Evolutionary conservation across 257 asterid genomes (phyloP), one percentile per base, ranked within the genome.

Genomic region (Scutellaria barbata): DNA sequence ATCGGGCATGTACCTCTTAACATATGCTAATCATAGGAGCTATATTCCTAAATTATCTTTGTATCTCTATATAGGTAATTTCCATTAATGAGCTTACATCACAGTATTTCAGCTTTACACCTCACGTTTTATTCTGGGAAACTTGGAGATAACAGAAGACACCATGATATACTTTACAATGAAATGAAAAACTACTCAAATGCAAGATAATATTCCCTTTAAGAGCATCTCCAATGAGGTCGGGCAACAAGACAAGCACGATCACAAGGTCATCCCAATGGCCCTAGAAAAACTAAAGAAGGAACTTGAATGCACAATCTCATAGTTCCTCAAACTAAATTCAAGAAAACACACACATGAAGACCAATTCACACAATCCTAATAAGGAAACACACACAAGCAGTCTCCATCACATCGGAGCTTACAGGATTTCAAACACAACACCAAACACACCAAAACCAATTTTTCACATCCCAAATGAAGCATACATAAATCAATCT

Each of bases 201-300:
- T 39, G 42, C 16, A 33, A 59, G 25, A 69, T 7, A 20, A 18
- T 7, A 5, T 4, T 10, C 14, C 2, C 1, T 60, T 35, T 59
- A 18, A 8, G 42, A 63, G 42, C 16, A 16, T 33, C 41, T 50
- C 35, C 18, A 58, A 51, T 16, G 46, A 42, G 46, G 13, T 10
- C 3, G 51, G 18, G 30, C 51, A n/a, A 40, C 69, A 17, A 48
- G 14, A 42, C 50, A 1, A 54, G 63, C 13, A 51, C 16, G 62
- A 61, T 58, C 60, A 16, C 47, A 25, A 70, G 18, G n/a, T 53
- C 52, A 57, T 17, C 48, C 35, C 45, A 46, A 51, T 12, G 17
- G 42, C 50, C 42, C 6, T 16, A 14, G 10, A 10, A 48, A 18
- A 35, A 69, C n/a, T n/a, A n/a, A n/a, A n/a, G n/a, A n/a, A n/a